Conservation (phyloP, 768 basidiomycete species). For the Dentipellis sp. region DNA sequence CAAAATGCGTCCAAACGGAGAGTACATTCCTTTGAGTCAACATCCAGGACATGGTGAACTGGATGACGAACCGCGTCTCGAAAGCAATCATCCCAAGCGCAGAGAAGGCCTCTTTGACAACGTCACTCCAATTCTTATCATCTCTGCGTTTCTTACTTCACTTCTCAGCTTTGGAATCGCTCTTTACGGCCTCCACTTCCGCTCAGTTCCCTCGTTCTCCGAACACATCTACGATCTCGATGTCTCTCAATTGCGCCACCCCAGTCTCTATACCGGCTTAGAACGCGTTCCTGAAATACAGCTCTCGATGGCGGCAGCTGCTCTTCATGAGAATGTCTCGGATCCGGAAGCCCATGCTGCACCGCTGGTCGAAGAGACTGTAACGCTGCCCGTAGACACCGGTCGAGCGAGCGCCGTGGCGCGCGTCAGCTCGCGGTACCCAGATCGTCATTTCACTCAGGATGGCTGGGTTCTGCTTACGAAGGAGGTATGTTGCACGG, state of each 20-base stretch:
- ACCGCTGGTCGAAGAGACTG: background rate
- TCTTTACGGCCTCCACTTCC: background rate
- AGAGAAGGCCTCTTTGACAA: background rate
- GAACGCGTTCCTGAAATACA: background rate
- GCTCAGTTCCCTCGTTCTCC: background rate
- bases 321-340: background rate
- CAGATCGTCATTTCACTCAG: background rate
- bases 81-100: too few relatives aligned
- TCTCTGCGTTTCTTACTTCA: background rate
- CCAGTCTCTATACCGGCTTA: background rate
- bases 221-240: background rate
- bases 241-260: background rate
- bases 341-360: background rate
- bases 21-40: too few relatives aligned
- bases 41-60: too few relatives aligned
- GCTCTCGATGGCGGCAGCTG: background rate
- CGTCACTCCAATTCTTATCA: background rate
- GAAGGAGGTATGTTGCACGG: background rate
- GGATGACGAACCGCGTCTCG: too few relatives aligned
- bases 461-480: background rate
- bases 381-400: background rate
- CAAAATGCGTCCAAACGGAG: too few relatives aligned
- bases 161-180: background rate
- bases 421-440: background rate
- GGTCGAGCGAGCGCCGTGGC: background rate